A percentile compares a stretch with the other conserved stretches of the same genome.
These are phyloP conservation scores for Globisporangium carolinianum DNA, from an alignment of 352 stramenopile genomes.

Conservation along the genomic window DNA sequence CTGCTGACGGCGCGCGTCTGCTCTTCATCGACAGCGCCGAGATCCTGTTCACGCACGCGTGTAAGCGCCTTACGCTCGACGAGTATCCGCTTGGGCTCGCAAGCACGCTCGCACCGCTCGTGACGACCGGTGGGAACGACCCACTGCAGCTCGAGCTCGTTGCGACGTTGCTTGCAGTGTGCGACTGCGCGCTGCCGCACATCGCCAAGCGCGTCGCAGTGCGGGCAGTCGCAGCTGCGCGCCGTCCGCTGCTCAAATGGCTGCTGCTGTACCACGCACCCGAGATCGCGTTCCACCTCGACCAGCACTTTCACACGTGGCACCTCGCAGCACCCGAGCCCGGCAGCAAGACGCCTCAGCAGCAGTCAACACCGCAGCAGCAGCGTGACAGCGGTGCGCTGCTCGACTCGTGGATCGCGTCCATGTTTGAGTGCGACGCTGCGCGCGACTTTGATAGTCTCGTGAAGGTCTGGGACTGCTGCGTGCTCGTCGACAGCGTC, in stretches of 20 bases:
- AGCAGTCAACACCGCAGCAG: not conserved
- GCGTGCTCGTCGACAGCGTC: slow-evolving; percentile 29
- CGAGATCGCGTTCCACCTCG: slow-evolving; percentile 61
- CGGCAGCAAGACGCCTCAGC: slow-evolving; percentile 3
- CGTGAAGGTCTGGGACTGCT: slow-evolving; percentile 69
- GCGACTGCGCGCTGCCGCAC: slow-evolving; percentile 43
- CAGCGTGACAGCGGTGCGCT: slow-evolving; percentile 16
- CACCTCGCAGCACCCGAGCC: slow-evolving; percentile 20
- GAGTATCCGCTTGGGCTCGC: slow-evolving; percentile 38
- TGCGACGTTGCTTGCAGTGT: slow-evolving; percentile 37
- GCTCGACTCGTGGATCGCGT: slow-evolving; percentile 63
- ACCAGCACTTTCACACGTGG: slow-evolving; percentile 69
- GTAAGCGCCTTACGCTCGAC: slow-evolving; percentile 50
- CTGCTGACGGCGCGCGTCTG: slow-evolving; percentile 36
- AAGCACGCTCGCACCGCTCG: slow-evolving; percentile 45
- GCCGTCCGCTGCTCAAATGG: slow-evolving; percentile 52
- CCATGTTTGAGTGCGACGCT: slow-evolving; percentile 60
- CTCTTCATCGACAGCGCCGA: slow-evolving; percentile 76
- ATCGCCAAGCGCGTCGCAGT: slow-evolving; percentile 26
- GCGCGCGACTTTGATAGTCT: slow-evolving; percentile 45
- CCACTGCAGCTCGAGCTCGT: slow-evolving; percentile 58
- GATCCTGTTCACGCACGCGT: slow-evolving; percentile 59
- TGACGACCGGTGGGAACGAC: slow-evolving; percentile 57
- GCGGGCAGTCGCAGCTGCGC: slow-evolving; percentile 19
- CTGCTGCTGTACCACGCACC: slow-evolving; percentile 74